These are phyloP conservation scores for Lactuca sativa DNA, from an alignment of 129 eudicot genomes.

Conservation along the genomic window DNA sequence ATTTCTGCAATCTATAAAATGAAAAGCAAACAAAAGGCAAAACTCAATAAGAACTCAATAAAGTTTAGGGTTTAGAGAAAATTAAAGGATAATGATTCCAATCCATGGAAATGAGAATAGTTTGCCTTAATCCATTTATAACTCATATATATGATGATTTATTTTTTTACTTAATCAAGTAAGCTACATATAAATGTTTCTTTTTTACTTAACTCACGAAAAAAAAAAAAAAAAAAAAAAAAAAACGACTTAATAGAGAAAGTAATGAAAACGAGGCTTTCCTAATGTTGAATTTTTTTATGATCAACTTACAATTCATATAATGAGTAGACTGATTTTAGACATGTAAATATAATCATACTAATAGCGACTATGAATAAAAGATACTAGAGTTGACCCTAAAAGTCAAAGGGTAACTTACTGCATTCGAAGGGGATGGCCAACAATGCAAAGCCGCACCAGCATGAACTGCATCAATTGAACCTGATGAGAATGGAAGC, in stretches of 20 bases:
- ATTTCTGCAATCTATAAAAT: conserved; percentile 78
- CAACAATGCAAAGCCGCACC: conserved; percentile 99
- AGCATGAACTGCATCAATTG: conserved; percentile 95
- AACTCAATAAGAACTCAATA: neutral
- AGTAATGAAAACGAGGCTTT: too few species aligned
- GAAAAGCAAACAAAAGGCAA: neutral
- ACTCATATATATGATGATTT: neutral
- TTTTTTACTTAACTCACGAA: too few species aligned
- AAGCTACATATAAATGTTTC: too few species aligned
- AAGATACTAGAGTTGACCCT: neutral
- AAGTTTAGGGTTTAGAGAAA: neutral
- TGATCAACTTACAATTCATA: neutral
- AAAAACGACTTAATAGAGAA: too few species aligned
- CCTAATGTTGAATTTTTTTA: neutral
- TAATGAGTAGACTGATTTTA: neutral
- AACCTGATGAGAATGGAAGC: conserved; percentile 88
- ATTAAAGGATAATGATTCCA: neutral
- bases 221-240: too few species aligned
- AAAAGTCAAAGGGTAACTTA: conserved; percentile 39
- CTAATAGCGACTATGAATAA: neutral
- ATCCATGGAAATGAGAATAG: too few species aligned
- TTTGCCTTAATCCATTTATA: neutral
- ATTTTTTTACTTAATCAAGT: too few species aligned
- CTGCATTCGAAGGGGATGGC: conserved; percentile 99
- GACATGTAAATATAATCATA: neutral